Evolutionary conservation across 257 asterid genomes (phyloP).

Genomic region (Solanum arcanum): DNA sequence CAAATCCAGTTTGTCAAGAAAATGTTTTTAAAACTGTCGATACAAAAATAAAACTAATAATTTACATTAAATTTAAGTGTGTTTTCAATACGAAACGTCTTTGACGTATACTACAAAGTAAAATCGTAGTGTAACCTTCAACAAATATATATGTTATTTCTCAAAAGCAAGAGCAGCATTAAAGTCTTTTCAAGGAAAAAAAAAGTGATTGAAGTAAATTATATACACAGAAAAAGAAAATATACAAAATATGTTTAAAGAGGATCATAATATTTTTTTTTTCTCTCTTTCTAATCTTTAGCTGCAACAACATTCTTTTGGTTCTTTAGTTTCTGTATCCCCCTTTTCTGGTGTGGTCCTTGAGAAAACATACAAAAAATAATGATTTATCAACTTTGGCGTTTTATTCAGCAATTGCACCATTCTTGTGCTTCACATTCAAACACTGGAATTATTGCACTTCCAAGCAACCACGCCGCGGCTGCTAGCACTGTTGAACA

Average conservation of each 20-base stretch:
- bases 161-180: neutral
- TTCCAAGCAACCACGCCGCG: neutral
- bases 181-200: neutral
- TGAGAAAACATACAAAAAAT: neutral
- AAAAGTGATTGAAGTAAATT: neutral
- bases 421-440: neutral
- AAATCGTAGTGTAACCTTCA: too few relatives aligned
- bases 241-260: neutral
- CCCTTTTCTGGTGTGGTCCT: neutral
- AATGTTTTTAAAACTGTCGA: neutral
- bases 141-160: too few relatives aligned
- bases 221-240: neutral
- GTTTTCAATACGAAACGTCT: too few relatives aligned
- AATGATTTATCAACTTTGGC: neutral
- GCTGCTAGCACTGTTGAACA: neutral
- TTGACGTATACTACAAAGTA: too few relatives aligned
- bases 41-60: too few relatives aligned
- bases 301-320: neutral
- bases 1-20: neutral
- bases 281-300: neutral
- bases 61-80: too few relatives aligned
- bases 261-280: neutral
- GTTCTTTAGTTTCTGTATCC: neutral
- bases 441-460: neutral
- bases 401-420: neutral